Base-by-base conservation (phyloP, 345 rosid genomes). In the Moricandia arvensis region DNA sequence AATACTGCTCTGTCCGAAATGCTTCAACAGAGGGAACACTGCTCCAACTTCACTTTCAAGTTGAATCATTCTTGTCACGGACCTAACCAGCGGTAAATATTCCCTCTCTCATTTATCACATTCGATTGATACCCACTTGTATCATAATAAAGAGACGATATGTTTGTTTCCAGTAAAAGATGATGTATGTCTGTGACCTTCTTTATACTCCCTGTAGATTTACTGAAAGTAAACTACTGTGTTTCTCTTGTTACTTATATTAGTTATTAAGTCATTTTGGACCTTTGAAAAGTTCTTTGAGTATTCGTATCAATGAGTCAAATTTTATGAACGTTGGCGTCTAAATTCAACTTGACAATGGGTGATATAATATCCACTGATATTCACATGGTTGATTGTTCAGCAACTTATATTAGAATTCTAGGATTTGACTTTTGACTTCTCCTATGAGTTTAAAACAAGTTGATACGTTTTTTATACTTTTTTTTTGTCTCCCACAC, bases 1-100 rank as follows among this genome's bases (percentile, higher is more conserved):
- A 82, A 87, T 38, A 47, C 35, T 66, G 80, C 84, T 65, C 76
- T 85, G 61, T 66, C 85, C 27, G 83, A 85, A 64, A 74, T 89
- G 55, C 64, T 84, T 41, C 85, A 82, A 66, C 82, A 74, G 43
- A 47, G 79, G 78, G 72, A 78, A 78, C 72, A 71, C 73, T 49
- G 21, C 82, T 64, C 75, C 68, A 45, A 81, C 78, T 63, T 80
- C 88, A 80, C 67, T 83, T 41, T 80, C 81, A 31, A 79, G 83
- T 26, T 85, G 76, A 65, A 69, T 41, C 80, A 70, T 64, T 71
- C 65, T 24, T 71, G 68, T 61, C 63, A 10, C 7, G 4, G 80
- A 69, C 59, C 47, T 13, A 53, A 27, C 70, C 65, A 61, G 59
- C 30, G 57, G 81, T 72, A 78, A 71, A 78, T 78, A 71, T 33